Conservation (phyloP, 345 rosid species). For the Acer negundo region DNA sequence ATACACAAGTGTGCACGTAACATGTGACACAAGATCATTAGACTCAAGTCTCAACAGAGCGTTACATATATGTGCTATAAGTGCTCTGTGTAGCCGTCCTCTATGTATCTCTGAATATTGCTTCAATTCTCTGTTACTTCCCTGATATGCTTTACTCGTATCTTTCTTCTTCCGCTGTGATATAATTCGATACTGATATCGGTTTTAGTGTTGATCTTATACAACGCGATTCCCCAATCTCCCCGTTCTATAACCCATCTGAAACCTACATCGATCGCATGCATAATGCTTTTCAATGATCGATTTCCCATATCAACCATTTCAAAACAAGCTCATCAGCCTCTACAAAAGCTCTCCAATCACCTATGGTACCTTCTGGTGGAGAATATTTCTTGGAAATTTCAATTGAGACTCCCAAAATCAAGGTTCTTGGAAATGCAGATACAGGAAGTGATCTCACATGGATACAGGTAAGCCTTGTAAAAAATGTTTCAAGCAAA, state of each 20-base stretch:
- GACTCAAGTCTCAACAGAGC: too few relatives aligned
- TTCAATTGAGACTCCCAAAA: slow-evolving; percentile 54
- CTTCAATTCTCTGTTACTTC: not conserved
- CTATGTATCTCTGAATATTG: too few relatives aligned
- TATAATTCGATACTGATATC: not conserved
- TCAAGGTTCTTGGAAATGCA: slow-evolving; percentile 41
- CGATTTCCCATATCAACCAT: slow-evolving; percentile 44
- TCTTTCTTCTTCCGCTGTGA: not conserved
- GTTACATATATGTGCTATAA: not conserved
- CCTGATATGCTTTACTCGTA: not conserved
- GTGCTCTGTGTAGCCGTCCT: not conserved
- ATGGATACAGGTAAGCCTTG: slow-evolving; percentile 70
- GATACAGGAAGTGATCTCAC: slow-evolving; percentile 71
- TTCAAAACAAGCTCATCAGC: slow-evolving; percentile 13
- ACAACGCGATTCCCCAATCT: slow-evolving; percentile 59
- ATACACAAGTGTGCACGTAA: too few relatives aligned
- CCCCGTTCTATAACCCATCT: slow-evolving; percentile 46
- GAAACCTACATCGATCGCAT: slow-evolving; percentile 39
- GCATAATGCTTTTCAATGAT: slow-evolving; percentile 43
- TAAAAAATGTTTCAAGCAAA: slow-evolving; percentile 48
- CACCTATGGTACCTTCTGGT: slow-evolving; percentile 33
- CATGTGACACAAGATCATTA: too few relatives aligned
- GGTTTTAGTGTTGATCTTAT: slow-evolving; percentile 44
- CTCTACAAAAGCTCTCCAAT: slow-evolving; percentile 29
- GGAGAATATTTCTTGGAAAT: slow-evolving; percentile 64